These are phyloP conservation scores for Leishmania aethiopica DNA, from an alignment of 208 protist genomes.

Conservation along the genomic window DNA sequence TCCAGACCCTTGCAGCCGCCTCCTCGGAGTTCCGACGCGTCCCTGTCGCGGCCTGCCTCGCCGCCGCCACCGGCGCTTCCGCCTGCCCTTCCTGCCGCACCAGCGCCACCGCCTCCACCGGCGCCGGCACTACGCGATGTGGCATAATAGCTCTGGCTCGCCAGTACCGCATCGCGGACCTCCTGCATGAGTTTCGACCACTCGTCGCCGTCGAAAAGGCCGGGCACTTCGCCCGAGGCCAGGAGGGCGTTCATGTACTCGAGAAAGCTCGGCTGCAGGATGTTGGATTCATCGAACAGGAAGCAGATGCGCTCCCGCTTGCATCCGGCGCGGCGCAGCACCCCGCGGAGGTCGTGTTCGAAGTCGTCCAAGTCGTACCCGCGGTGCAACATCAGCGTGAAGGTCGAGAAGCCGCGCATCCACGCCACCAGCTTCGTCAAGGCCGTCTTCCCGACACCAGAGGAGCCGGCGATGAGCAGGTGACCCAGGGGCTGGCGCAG, in stretches of 20 bases:
- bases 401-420: conserved; percentile 96
- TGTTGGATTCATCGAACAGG: conserved; percentile 99
- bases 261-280: conserved; percentile 98
- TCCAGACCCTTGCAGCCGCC: not conserved
- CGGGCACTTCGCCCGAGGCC: conserved; percentile 98
- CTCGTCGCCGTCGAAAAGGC: conserved; percentile 99
- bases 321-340: conserved; percentile 96
- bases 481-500: conserved; percentile 98
- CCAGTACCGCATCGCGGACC: conserved; percentile 59
- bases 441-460: conserved; percentile 98
- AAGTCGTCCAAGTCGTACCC: conserved; percentile 98
- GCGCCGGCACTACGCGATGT: conserved; percentile 14
- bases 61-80: not conserved
- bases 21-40: not conserved
- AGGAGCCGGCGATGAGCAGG: conserved; percentile 96
- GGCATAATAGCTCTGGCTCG: conserved; percentile 34
- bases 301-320: conserved; percentile 98
- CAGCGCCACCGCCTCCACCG: not conserved
- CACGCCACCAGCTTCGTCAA: conserved; percentile 98
- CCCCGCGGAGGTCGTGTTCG: conserved; percentile 97
- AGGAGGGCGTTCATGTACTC: conserved; percentile 99
- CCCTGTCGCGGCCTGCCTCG: not conserved
- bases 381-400: conserved; percentile 97
- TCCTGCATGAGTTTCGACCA: conserved; percentile 95
- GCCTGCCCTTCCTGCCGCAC: too few relatives aligned